Percentiles rank a stretch among this genome's conserved stretches.
These are phyloP conservation scores for Colletotrichum tabaci DNA, from an alignment of 2,329 filamentous ascomycete genomes.

Conservation along the genomic window DNA sequence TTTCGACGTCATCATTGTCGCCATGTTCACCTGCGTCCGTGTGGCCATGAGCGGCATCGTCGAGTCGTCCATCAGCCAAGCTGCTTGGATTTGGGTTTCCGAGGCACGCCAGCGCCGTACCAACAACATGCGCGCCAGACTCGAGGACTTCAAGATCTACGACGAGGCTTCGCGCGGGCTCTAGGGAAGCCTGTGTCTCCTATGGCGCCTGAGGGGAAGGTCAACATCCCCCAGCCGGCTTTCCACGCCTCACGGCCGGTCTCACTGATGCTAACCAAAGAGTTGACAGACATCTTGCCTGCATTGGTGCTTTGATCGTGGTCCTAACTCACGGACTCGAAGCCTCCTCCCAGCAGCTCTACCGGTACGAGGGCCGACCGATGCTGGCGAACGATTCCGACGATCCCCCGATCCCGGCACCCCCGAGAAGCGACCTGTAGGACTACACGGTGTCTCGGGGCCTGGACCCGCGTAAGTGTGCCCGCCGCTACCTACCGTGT, in stretches of 20 bases:
- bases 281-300: constrained; percentile 52
- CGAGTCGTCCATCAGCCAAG: constrained; percentile 55
- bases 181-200: constrained; percentile 52
- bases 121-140: constrained; percentile 48
- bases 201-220: constrained; percentile 55
- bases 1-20: constrained; percentile 54
- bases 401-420: constrained; percentile 46
- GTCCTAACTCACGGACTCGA: constrained; percentile 56
- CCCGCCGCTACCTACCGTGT: constrained; percentile 1
- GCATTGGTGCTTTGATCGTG: constrained; percentile 55
- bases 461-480: constrained; percentile 22
- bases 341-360: constrained; percentile 58
- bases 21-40: constrained; percentile 55
- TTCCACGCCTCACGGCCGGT: too few species aligned
- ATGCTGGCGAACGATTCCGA: constrained; percentile 43
- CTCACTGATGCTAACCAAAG: constrained; percentile 10
- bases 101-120: constrained; percentile 51
- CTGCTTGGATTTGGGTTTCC: constrained; percentile 58
- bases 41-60: constrained; percentile 54
- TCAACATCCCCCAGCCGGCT: constrained; percentile 33
- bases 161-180: constrained; percentile 56
- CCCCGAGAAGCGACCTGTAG: constrained; percentile 54
- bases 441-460: constrained; percentile 50
- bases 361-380: constrained; percentile 50
- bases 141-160: constrained; percentile 58